Evolutionary conservation across 371 early-diverging fungal genomes (phyloP), one percentile per base, ranked within the genome.

Genomic region (Mucor saturninus): DNA sequence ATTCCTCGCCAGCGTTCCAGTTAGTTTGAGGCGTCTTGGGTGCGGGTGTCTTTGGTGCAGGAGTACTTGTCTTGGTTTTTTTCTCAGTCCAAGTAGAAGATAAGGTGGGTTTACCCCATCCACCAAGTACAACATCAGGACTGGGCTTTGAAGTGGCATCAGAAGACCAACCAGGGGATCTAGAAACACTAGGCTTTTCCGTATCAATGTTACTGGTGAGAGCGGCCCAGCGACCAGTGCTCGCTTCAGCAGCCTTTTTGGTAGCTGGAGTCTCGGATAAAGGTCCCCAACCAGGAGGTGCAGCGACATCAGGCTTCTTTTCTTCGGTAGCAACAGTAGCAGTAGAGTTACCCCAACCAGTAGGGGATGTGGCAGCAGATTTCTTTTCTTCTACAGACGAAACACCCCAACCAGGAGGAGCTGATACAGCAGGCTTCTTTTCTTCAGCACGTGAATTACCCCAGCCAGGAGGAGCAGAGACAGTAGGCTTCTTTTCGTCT

Each of bases 391-490:
- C 26, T 2, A 5, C 42, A 30, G 8, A n/a, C 38, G 37, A 54
- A 15, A n/a, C 13, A 30, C 29, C 32, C 45, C 56, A 42, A 9
- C 48, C 48, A n/a, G 48, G n/a, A 46, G 48, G 43, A 38, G 32
- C n/a, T 29, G 56, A 26, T 38, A 28, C 31, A 38, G 11, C 55
- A 28, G 42, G 30, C 10, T 40, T 15, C 21, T 42, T 55, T 6
- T 37, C 31, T 3, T 5, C 21, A 2, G 8, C 55, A 4, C 6
- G 35, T 35, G 35, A 35, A 0, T 28, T 15, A 7, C 38, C 42
- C 55, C 55, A 55, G 15, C 42, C 55, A 56, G 42, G 13, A 43
- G 56, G 7, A 54, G 40, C 29, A 56, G 42, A 26, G 21, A 26
- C 48, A 4, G 8, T 28, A 48, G 48, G 15, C 13, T 29, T 30